phyloP scores from a whole-genome alignment of 192 early-diverging fungal species.

The Rhizophagus prolifer region DNA sequence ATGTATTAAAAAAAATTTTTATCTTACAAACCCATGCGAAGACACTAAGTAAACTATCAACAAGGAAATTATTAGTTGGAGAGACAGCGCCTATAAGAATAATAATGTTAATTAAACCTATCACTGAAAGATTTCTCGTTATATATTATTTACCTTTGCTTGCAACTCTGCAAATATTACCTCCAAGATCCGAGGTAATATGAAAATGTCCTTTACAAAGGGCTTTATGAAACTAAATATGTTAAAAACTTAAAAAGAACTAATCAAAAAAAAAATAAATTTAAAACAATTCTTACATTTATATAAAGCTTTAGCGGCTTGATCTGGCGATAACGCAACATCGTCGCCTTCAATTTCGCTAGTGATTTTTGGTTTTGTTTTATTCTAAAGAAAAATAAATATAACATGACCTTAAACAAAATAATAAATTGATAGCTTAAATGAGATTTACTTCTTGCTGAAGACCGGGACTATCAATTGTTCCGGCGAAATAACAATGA shows the following conservation, averaged over 20 bases:
- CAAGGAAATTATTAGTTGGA: neutral
- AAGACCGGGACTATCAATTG: slow-evolving; percentile 69
- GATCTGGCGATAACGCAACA: slow-evolving; percentile 55
- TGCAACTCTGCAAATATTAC: slow-evolving; percentile 34
- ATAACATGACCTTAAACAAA: neutral
- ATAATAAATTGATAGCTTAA: neutral
- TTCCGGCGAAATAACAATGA: slow-evolving; percentile 73
- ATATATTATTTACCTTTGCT: slow-evolving; percentile 17
- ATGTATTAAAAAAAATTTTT: neutral
- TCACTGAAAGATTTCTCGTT: neutral
- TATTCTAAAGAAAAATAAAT: slow-evolving; percentile 49
- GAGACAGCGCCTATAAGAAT: neutral
- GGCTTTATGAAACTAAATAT: slow-evolving; percentile 11
- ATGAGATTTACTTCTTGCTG: slow-evolving; percentile 52
- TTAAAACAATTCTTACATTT: slow-evolving; percentile 22
- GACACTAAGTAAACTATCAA: neutral
- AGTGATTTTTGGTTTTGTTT: slow-evolving; percentile 70
- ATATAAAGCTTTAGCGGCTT: slow-evolving; percentile 57
- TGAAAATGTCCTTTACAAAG: slow-evolving; percentile 35
- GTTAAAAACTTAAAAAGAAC: neutral
- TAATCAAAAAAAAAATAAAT: neutral
- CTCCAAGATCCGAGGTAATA: slow-evolving; percentile 37
- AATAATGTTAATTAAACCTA: neutral
- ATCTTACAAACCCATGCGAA: neutral
- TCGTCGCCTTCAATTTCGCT: slow-evolving; percentile 69